Evolutionary conservation across 306 rosid genomes (phyloP).

Genomic region (Cucumis cinereus): DNA sequence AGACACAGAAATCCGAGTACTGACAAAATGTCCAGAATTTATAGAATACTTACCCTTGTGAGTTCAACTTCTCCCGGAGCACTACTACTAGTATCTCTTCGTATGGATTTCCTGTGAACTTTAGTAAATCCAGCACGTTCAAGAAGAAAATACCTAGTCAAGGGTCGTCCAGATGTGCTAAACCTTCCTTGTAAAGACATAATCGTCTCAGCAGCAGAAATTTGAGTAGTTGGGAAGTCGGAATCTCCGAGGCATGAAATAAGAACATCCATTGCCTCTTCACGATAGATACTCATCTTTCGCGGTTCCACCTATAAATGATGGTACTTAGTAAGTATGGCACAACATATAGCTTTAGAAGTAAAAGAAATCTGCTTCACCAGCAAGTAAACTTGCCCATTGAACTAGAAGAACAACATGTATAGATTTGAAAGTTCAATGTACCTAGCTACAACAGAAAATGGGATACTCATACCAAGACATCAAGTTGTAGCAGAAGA

Average conservation of each 20-base stretch:
- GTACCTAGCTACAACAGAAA: conserved; percentile 4
- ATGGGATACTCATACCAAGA: conserved; percentile 50
- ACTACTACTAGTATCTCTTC: conserved; percentile 34
- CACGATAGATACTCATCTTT: conserved; percentile 91
- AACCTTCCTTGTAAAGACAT: conserved; percentile 78
- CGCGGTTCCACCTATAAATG: conserved; percentile 65
- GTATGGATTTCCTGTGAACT: conserved; percentile 28
- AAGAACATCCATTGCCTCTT: conserved; percentile 80
- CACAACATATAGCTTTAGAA: background rate
- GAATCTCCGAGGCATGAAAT: conserved; percentile 63
- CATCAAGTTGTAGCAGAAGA: conserved; percentile 86
- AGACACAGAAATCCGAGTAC: background rate
- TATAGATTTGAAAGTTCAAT: background rate
- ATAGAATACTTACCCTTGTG: conserved; percentile 32
- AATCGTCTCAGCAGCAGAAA: conserved; percentile 68
- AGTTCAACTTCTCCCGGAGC: conserved; percentile 27
- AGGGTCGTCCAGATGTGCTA: conserved; percentile 47
- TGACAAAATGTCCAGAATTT: background rate
- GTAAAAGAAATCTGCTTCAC: background rate
- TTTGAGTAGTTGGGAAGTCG: conserved; percentile 54
- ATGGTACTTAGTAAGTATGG: conserved; percentile 1
- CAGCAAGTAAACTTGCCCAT: conserved; percentile 1
- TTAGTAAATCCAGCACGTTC: conserved; percentile 54
- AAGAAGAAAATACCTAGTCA: conserved; percentile 55
- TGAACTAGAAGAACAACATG: background rate